Conservation (phyloP, 164 flowering plant genomes). For the Chimonanthus salicifolius region DNA sequence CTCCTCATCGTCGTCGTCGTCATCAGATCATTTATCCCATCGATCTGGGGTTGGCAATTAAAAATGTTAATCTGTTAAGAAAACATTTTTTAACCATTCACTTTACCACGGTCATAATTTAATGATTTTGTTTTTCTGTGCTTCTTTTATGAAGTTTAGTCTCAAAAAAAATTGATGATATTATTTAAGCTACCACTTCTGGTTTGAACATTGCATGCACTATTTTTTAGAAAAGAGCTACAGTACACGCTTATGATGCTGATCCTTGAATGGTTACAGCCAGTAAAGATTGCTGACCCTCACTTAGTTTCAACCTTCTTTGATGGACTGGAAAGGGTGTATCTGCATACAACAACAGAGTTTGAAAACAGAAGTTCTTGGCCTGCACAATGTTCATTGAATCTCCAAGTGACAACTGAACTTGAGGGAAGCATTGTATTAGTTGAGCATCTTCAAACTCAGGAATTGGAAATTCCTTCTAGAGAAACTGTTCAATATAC, state of each 20-base stretch:
- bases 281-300: slow-evolving; percentile 87
- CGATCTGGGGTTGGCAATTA: no score
- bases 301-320: slow-evolving; percentile 95
- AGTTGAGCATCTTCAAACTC: slow-evolving; percentile 82
- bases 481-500: slow-evolving; percentile 53
- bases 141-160: neutral
- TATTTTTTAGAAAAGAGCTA: neutral
- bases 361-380: slow-evolving; percentile 69
- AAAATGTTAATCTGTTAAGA: no score
- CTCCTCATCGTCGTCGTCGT: no score
- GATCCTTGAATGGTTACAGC: slow-evolving; percentile 53
- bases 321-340: slow-evolving; percentile 73
- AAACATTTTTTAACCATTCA: no score
- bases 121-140: no score
- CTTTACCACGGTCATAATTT: no score
- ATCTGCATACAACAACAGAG: slow-evolving; percentile 72
- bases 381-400: slow-evolving; percentile 82
- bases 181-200: neutral
- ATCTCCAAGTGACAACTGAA: slow-evolving; percentile 72
- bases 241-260: neutral
- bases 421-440: slow-evolving; percentile 55
- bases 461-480: slow-evolving; percentile 56
- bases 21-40: no score
- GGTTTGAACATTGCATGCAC: neutral
- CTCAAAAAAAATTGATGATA: neutral